phyloP scores from a whole-genome alignment of 1,284 basidiomycete genomes.

The Schizophyllum amplum region DNA sequence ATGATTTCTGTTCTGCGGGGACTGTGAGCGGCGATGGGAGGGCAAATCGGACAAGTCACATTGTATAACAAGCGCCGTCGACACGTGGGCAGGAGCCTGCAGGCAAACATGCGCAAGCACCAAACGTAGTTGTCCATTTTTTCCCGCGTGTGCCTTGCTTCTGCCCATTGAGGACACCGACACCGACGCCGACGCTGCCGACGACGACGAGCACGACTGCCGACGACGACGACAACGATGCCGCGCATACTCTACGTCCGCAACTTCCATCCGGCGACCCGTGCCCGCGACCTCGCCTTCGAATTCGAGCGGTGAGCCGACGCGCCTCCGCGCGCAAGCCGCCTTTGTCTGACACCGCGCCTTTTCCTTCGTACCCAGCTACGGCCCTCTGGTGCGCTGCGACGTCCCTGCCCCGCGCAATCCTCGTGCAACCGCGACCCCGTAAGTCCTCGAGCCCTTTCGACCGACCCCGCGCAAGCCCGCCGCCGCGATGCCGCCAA shows the following conservation, averaged over 20 bases:
- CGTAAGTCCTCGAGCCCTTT: slow-evolving; percentile 50
- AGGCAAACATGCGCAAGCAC: too few species aligned
- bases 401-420: slow-evolving; percentile 84
- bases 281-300: slow-evolving; percentile 76
- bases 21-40: slow-evolving; percentile 5
- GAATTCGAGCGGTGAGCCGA: slow-evolving; percentile 75
- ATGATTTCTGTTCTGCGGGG: slow-evolving; percentile 24
- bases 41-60: neutral
- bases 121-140: too few species aligned
- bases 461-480: slow-evolving; percentile 11
- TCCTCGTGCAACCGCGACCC: slow-evolving; percentile 59
- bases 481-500: too few species aligned
- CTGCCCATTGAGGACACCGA: too few species aligned
- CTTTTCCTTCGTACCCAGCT: slow-evolving; percentile 36
- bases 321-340: neutral
- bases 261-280: slow-evolving; percentile 71
- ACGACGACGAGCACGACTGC: too few species aligned
- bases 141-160: too few species aligned
- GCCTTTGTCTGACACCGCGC: slow-evolving; percentile 1
- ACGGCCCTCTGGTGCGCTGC: slow-evolving; percentile 73
- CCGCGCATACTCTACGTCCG: slow-evolving; percentile 81
- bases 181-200: too few species aligned
- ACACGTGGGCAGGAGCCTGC: slow-evolving; percentile 1
- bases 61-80: neutral
- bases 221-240: slow-evolving; percentile 28